Conservation (phyloP, 108 stramenopile genomes). For the Fragilaria radians region DNA sequence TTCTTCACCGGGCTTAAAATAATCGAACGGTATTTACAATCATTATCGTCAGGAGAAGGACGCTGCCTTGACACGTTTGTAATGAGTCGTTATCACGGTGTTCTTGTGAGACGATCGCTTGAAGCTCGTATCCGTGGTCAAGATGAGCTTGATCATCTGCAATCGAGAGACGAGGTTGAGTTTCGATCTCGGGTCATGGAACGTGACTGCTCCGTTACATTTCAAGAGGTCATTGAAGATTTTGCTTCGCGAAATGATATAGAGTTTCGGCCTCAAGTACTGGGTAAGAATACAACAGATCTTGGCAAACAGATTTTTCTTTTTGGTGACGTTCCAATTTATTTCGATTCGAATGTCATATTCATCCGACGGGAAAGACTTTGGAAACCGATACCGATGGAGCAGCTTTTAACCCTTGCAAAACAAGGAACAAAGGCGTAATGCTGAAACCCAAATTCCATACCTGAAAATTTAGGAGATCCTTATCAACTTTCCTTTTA, state of each 20-base stretch:
- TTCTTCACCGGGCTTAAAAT: constrained; percentile 62
- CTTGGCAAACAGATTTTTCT: constrained; percentile 72
- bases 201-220: constrained; percentile 15
- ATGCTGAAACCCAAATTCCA: no score
- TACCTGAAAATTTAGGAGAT: no score
- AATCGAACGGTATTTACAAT: constrained; percentile 30
- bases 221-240: constrained; percentile 62
- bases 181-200: not conserved
- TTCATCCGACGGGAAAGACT: constrained; percentile 30
- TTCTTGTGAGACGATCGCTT: constrained; percentile 36
- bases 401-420: constrained; percentile 26
- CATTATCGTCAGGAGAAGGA: not conserved
- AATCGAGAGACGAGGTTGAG: not conserved
- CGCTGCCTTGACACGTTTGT: no score
- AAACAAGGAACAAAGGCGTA: no score
- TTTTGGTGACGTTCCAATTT: constrained; percentile 65
- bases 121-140: constrained; percentile 24
- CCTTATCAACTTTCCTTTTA: no score
- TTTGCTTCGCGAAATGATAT: constrained; percentile 60
- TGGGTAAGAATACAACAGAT: constrained; percentile 44
- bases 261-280: constrained; percentile 47
- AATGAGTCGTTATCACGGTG: constrained; percentile 28
- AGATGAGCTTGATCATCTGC: constrained; percentile 10
- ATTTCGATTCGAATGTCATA: constrained; percentile 65
- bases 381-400: constrained; percentile 63